Evolutionary conservation across 305 asterid species (phyloP).

Genomic region (Fraxinus greggii): DNA sequence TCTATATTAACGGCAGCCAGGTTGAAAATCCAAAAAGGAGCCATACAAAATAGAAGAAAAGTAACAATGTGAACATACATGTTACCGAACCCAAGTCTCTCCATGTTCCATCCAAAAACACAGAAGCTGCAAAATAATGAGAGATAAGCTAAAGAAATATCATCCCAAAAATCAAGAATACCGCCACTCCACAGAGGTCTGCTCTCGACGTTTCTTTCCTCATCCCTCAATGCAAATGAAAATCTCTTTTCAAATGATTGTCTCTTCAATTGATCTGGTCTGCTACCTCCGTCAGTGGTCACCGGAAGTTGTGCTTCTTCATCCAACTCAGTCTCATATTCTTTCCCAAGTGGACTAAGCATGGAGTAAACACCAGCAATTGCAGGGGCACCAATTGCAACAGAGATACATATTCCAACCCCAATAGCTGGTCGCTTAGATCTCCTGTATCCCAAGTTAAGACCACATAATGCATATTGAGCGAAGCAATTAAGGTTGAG

Average conservation of each 20-base stretch:
- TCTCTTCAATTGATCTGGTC: constrained; percentile 23
- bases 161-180: constrained; percentile 49
- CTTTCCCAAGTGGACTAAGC: constrained; percentile 51
- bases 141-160: constrained; percentile 48
- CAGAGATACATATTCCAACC: constrained; percentile 39
- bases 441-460: constrained; percentile 44
- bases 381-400: constrained; percentile 52
- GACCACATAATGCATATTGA: constrained; percentile 47
- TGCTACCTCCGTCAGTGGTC: constrained; percentile 30
- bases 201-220: constrained; percentile 32
- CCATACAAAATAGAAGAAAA: constrained; percentile 43
- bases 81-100: constrained; percentile 50
- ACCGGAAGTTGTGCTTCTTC: constrained; percentile 40
- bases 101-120: constrained; percentile 58
- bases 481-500: constrained; percentile 49
- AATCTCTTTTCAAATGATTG: constrained; percentile 40
- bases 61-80: constrained; percentile 55
- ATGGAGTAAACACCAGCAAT: constrained; percentile 39
- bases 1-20: constrained; percentile 45
- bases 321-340: constrained; percentile 35
- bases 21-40: constrained; percentile 48
- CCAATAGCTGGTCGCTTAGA: constrained; percentile 50
- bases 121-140: constrained; percentile 48
- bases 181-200: constrained; percentile 50
- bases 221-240: constrained; percentile 38